phyloP scores from a whole-genome alignment of 2,329 filamentous ascomycete species.

The Lizonia empirigonia region DNA sequence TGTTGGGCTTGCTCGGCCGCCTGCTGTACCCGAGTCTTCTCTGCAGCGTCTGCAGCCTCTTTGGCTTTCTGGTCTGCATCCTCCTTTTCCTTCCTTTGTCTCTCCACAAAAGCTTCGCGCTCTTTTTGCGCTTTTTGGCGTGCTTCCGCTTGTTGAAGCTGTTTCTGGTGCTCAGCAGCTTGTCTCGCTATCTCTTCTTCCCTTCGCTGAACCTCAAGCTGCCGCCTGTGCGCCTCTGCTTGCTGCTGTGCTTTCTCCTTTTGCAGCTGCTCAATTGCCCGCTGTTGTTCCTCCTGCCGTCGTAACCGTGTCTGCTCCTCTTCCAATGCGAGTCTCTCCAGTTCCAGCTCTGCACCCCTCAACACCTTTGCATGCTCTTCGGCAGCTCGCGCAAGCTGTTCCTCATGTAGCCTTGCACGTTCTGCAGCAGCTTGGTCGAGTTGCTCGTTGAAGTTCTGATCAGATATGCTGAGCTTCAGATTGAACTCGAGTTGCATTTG shows the following conservation, averaged over 20 bases:
- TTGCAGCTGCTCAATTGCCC: slow-evolving; percentile 50
- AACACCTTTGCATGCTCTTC: slow-evolving; percentile 70
- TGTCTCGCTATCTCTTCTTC: slow-evolving; percentile 40
- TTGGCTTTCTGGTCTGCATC: slow-evolving; percentile 38
- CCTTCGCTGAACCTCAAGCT: slow-evolving; percentile 43
- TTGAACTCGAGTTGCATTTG: slow-evolving; percentile 51
- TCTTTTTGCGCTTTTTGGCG: slow-evolving; percentile 39
- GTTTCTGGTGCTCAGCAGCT: slow-evolving; percentile 34
- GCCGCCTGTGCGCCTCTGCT: slow-evolving; percentile 42
- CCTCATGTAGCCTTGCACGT: slow-evolving; percentile 66
- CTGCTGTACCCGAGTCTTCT: slow-evolving; percentile 30
- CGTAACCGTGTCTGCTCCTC: slow-evolving; percentile 43
- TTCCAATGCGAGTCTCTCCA: slow-evolving; percentile 57
- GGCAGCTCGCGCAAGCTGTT: slow-evolving; percentile 69
- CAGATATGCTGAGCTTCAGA: slow-evolving; percentile 49
- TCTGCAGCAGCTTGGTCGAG: slow-evolving; percentile 68
- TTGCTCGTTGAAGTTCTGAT: slow-evolving; percentile 59
- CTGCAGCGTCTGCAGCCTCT: slow-evolving; percentile 35
- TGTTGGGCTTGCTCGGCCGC: slow-evolving; percentile 12
- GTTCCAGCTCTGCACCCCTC: slow-evolving; percentile 59
- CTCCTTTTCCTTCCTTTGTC: slow-evolving; percentile 37
- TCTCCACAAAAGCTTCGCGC: slow-evolving; percentile 36
- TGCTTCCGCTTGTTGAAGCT: slow-evolving; percentile 40
- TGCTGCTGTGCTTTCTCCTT: slow-evolving; percentile 52
- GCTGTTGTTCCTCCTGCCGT: slow-evolving; percentile 44